A percentile compares a stretch with the other conserved stretches of the same genome.
These are phyloP conservation scores for Westerdykella sp. DNA, from an alignment of 2,329 filamentous ascomycete species.

Conservation along the genomic window DNA sequence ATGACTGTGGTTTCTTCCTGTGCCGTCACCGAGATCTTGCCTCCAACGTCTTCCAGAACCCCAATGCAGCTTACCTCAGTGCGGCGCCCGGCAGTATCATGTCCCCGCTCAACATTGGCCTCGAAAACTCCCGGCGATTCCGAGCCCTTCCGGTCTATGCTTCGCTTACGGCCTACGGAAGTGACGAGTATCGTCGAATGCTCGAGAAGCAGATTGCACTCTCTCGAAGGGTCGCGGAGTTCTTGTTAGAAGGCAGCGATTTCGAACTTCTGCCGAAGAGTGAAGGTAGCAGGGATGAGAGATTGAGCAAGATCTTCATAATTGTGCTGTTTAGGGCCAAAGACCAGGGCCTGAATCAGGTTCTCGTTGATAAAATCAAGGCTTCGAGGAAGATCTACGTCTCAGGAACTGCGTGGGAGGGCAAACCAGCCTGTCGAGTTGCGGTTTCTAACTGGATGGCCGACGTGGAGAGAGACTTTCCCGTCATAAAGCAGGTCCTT, in stretches of 20 bases:
- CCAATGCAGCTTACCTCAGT: conserved; percentile 76
- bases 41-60: conserved; percentile 67
- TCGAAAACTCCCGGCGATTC: conserved; percentile 89
- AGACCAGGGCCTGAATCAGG: conserved; percentile 56
- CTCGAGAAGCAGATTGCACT: conserved; percentile 66
- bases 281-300: conserved; percentile 33
- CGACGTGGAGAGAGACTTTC: conserved; percentile 60
- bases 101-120: conserved; percentile 78
- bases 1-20: conserved; percentile 88
- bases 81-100: conserved; percentile 48
- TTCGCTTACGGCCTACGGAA: conserved; percentile 68
- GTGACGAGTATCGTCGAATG: conserved; percentile 61
- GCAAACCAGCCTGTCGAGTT: conserved; percentile 67
- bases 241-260: conserved; percentile 53
- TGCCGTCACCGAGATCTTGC: conserved; percentile 57
- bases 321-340: conserved; percentile 73
- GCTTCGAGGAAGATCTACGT: conserved; percentile 69
- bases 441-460: conserved; percentile 83
- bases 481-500: conserved; percentile 60
- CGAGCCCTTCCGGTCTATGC: conserved; percentile 86
- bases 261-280: conserved; percentile 61
- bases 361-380: conserved; percentile 69
- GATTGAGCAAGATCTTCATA: conserved; percentile 55
- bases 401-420: conserved; percentile 73
- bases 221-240: conserved; percentile 60